Conservation (phyloP, 208 protist genomes). For the Leishmania guyanensis region DNA sequence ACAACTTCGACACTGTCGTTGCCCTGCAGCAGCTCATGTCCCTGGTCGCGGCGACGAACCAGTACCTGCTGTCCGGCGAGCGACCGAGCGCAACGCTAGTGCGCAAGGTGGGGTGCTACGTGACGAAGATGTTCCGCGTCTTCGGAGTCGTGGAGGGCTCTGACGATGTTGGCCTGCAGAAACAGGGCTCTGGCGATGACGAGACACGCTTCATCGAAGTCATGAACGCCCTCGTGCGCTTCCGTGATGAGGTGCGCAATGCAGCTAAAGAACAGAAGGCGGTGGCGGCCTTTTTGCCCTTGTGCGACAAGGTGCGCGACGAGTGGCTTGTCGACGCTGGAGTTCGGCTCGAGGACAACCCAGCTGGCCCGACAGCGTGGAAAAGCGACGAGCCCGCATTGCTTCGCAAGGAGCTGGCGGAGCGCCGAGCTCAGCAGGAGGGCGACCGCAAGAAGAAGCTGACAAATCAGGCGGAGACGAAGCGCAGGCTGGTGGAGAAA, state of each 20-base stretch:
- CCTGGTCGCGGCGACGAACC: slow-evolving; percentile 84
- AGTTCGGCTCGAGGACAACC: slow-evolving; percentile 84
- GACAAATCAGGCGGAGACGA: slow-evolving; percentile 62
- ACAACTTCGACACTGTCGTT: slow-evolving; percentile 95
- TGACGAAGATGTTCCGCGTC: slow-evolving; percentile 92
- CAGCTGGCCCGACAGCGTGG: slow-evolving; percentile 66
- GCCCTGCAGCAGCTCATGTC: slow-evolving; percentile 72
- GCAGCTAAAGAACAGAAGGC: slow-evolving; percentile 53
- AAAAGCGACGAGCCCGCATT: slow-evolving; percentile 73
- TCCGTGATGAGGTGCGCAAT: slow-evolving; percentile 76
- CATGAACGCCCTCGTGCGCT: slow-evolving; percentile 71
- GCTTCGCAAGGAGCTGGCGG: slow-evolving; percentile 58
- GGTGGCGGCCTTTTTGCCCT: slow-evolving; percentile 47
- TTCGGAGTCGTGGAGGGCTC: slow-evolving; percentile 91
- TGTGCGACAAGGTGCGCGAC: slow-evolving; percentile 83
- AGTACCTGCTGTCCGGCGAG: slow-evolving; percentile 69
- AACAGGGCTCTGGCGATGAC: slow-evolving; percentile 29
- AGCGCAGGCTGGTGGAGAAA: slow-evolving; percentile 20
- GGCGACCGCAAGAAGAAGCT: slow-evolving; percentile 32
- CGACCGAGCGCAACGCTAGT: slow-evolving; percentile 72
- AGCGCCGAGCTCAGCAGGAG: slow-evolving; percentile 41
- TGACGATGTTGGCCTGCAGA: slow-evolving; percentile 64
- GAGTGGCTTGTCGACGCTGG: slow-evolving; percentile 78
- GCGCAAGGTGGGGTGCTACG: slow-evolving; percentile 75
- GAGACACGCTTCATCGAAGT: slow-evolving; percentile 48